phyloP scores from a whole-genome alignment of 495 filamentous ascomycete genomes.

The Penicillium paradoxum region DNA sequence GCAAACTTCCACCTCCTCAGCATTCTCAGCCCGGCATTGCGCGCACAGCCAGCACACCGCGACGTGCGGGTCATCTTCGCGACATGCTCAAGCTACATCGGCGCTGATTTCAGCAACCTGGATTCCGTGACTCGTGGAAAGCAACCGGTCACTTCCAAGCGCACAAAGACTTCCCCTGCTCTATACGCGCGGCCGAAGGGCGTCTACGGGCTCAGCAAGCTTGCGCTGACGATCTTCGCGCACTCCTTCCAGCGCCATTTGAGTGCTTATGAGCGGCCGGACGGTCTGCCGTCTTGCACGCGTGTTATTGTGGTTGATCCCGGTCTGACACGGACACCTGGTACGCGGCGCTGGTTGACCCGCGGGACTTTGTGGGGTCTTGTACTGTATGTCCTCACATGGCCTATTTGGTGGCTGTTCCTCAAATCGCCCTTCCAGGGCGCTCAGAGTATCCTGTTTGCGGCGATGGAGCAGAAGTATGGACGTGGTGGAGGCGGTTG shows the following conservation, averaged over 20 bases:
- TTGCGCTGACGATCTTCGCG: constrained; percentile 83
- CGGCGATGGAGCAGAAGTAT: constrained; percentile 72
- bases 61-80: constrained; percentile 85
- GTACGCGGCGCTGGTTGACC: constrained; percentile 79
- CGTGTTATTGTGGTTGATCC: constrained; percentile 83
- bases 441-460: constrained; percentile 80
- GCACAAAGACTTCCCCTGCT: constrained; percentile 20
- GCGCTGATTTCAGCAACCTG: constrained; percentile 54
- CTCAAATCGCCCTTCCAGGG: constrained; percentile 79
- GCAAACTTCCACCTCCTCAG: constrained; percentile 92
- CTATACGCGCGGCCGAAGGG: constrained; percentile 16
- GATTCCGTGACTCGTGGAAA: constrained; percentile 29
- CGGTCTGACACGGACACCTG: constrained; percentile 76
- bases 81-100: constrained; percentile 82
- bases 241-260: constrained; percentile 86
- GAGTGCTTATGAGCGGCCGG: constrained; percentile 72
- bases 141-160: constrained; percentile 15
- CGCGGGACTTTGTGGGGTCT: constrained; percentile 81
- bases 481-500: constrained; percentile 61
- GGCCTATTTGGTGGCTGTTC: constrained; percentile 77
- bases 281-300: constrained; percentile 72
- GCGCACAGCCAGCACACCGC: constrained; percentile 85
- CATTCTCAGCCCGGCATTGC: constrained; percentile 80
- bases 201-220: constrained; percentile 78
- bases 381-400: constrained; percentile 68